Base-by-base conservation (phyloP, 176 grass and related monocot species). In the Eremochloa ophiuroides region DNA sequence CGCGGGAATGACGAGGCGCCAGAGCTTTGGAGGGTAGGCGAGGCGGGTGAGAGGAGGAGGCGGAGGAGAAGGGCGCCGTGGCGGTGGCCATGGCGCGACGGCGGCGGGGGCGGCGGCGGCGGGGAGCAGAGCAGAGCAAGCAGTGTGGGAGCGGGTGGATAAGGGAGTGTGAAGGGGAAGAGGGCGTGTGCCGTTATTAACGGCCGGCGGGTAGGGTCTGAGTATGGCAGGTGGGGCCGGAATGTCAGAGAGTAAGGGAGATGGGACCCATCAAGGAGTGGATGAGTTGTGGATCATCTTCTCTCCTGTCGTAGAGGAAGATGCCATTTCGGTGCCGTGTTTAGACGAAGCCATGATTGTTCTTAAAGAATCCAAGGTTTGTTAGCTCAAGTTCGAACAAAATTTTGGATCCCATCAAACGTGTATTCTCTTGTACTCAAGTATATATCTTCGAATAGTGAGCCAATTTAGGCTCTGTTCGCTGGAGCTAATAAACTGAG, bases 81-180 rank as follows among this genome's bases (percentile, higher is more conserved):
- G 85, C 85, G 47, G 78, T 78, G 47, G 78, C 78, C 85, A 83
- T 73, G 86, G 80, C 80, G 43, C 25, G 33, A 55, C 56, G 41
- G 76, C 40, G 7, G 4, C 28, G n/a, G 10, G 0, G 41, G 41
- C 8, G 41, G 8, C 10, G 69, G 31, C 5, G 35, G 17, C 4
- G 66, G 22, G 5, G 46, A 73, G 53, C 26, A 35, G 66, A 25
- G 35, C 10, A 5, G 20, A 27, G 25, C 0, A 17, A 4, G 42
- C 51, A 41, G 83, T 12, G 6, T 14, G 74, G 16, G 41, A 27
- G 56, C 4, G 71, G 66, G 56, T 1, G 76, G 61, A 76, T 63
- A 77, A 66, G 39, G 62, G 60, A 34, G 51, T 9, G 55, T 18
- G 33, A 50, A 8, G 7, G 38, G 12, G n/a, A 8, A n/a, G 43